These are phyloP conservation scores for Sorghum bicolor DNA, from an alignment of 176 grass and related monocot genomes.

Conservation along the genomic window Sorghum_bicolor_NCBIv3 NC_012873.2:66328501-66329000, in stretches of 20 bases:
- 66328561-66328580: neutral
- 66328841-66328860: neutral
- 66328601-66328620: neutral
- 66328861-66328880: neutral
- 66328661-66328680: neutral
- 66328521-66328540: conserved; percentile 5
- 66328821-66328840: neutral
- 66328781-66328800: neutral
- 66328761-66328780: neutral
- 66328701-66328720: neutral
- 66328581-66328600: conserved; percentile 21
- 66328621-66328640: neutral
- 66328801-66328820: neutral
- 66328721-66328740: neutral
- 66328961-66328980: neutral
- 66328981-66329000: neutral
- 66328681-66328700: neutral
- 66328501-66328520: conserved; percentile 6
- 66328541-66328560: neutral
- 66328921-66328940: neutral
- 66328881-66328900: neutral
- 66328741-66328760: neutral
- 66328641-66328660: neutral
- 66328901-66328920: neutral
- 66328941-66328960: neutral